These are phyloP conservation scores for Thielaviopsis cerberus DNA, from an alignment of 2,329 filamentous ascomycete species.

Conservation along the genomic window DNA sequence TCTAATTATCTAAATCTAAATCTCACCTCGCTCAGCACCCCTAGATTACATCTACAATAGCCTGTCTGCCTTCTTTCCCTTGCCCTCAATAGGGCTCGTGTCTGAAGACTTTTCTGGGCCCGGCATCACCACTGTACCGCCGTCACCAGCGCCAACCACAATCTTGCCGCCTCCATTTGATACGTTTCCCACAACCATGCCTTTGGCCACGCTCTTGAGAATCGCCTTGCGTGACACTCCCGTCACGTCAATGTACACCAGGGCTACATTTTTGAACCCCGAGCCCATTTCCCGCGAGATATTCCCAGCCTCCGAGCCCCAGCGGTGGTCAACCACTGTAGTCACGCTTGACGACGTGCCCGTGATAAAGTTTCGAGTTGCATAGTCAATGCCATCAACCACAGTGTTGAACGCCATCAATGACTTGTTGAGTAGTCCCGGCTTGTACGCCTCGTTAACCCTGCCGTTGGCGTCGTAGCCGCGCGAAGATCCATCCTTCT, in stretches of 20 bases:
- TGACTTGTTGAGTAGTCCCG: constrained; percentile 82
- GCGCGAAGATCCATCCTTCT: constrained; percentile 32
- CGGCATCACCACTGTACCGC: constrained; percentile 15
- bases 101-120: constrained; percentile 15
- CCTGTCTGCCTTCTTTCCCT: constrained; percentile 18
- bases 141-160: constrained; percentile 47
- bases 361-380: constrained; percentile 58
- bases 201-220: constrained; percentile 87
- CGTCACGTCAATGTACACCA: constrained; percentile 92
- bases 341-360: constrained; percentile 62
- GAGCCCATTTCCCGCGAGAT: constrained; percentile 59
- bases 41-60: neutral
- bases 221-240: constrained; percentile 79
- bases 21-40: neutral
- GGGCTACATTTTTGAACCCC: constrained; percentile 84
- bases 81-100: constrained; percentile 14
- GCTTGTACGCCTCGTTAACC: constrained; percentile 51
- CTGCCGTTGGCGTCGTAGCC: constrained; percentile 55
- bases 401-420: constrained; percentile 93
- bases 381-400: constrained; percentile 80
- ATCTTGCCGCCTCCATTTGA: constrained; percentile 55
- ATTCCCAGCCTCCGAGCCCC: constrained; percentile 67
- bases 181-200: constrained; percentile 78
- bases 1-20: no score
- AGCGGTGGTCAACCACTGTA: constrained; percentile 74